Conservation (phyloP, 78 protist species). For the Dictyostelium purpureum region DNA sequence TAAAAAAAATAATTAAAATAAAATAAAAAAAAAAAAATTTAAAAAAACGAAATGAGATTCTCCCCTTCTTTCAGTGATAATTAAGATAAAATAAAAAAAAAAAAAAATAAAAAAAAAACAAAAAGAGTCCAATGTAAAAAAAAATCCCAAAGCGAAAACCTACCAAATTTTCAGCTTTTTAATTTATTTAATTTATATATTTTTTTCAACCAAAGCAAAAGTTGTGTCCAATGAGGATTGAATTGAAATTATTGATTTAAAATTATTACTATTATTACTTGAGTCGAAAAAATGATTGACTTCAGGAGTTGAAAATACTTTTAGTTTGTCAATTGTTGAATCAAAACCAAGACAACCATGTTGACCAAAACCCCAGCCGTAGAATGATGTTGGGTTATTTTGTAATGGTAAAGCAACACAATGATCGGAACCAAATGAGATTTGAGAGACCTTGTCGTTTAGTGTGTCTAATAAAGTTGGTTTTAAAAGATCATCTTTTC, state of each 20-base stretch:
- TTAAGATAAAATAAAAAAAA: too few species aligned
- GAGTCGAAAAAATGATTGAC: background rate
- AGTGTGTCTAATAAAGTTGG: background rate
- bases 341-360: conserved; percentile 60
- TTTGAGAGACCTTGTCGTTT: background rate
- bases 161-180: too few species aligned
- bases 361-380: conserved; percentile 72
- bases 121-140: too few species aligned
- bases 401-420: conserved; percentile 18
- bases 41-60: too few species aligned
- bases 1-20: too few species aligned
- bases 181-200: background rate
- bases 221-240: conserved; percentile 48
- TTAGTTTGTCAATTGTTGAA: background rate
- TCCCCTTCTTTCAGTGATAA: too few species aligned
- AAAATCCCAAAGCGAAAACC: too few species aligned
- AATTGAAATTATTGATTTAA: background rate
- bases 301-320: conserved; percentile 39
- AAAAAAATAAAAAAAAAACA: too few species aligned
- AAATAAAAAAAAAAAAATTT: too few species aligned
- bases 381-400: background rate
- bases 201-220: conserved; percentile 8
- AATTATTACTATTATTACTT: background rate
- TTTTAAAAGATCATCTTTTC: conserved; percentile 7
- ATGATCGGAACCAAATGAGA: conserved; percentile 55